Conservation (phyloP, 495 filamentous ascomycete species). For the Podospora sp. region DNA sequence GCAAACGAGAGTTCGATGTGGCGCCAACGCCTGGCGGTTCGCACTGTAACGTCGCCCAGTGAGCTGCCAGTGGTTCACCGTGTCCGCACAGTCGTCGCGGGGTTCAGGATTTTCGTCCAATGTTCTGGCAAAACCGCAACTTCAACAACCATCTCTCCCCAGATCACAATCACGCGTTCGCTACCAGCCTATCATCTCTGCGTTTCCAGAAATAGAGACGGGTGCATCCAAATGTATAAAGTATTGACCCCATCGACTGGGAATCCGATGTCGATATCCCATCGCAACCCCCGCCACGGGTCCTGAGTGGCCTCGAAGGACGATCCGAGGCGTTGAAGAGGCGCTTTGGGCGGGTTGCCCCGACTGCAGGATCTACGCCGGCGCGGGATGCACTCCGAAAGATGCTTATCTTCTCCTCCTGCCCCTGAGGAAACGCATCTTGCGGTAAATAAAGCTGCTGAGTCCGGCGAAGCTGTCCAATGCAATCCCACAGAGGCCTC, state of each 20-base stretch:
- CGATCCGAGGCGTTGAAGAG: not conserved
- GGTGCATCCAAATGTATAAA: not conserved
- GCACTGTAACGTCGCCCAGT: constrained; percentile 10
- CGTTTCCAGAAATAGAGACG: constrained; percentile 17
- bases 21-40: not conserved
- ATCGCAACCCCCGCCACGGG: not conserved
- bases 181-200: not conserved
- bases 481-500: not conserved
- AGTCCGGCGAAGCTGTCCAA: not conserved
- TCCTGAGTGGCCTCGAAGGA: not conserved
- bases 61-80: constrained; percentile 9
- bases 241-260: not conserved
- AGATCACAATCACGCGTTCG: constrained; percentile 9
- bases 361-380: constrained; percentile 4
- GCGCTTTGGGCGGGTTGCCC: not conserved
- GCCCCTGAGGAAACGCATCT: not conserved
- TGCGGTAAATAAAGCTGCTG: not conserved
- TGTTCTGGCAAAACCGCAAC: not conserved
- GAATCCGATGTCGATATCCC: constrained; percentile 7
- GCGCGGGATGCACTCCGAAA: not conserved
- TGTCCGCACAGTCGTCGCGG: constrained; percentile 25
- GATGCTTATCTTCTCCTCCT: not conserved
- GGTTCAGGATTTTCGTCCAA: constrained; percentile 6
- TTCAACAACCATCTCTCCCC: constrained; percentile 2
- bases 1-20: constrained; percentile 1